Percentiles rank a stretch among this genome's conserved stretches.
Conservation (phyloP, 371 early-diverging fungal genomes). For the Mucor racemosus region DNA sequence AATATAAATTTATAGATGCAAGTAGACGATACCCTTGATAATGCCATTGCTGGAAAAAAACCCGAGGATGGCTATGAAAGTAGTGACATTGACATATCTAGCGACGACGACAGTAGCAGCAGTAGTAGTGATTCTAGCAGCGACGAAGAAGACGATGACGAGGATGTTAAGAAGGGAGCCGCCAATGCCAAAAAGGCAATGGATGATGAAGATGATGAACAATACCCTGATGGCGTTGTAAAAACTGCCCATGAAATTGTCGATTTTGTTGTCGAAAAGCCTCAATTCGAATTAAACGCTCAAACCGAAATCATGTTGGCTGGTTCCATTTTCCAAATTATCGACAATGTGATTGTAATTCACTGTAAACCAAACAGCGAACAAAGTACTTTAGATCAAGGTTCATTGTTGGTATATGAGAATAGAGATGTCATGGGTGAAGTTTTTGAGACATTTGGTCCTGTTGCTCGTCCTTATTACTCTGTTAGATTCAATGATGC, state of each 20-base stretch:
- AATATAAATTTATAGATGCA: background rate
- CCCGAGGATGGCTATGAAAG: constrained; percentile 35
- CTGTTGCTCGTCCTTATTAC: constrained; percentile 83
- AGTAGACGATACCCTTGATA: constrained; percentile 28
- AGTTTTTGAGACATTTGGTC: constrained; percentile 95
- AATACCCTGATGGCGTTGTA: constrained; percentile 19
- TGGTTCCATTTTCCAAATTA: constrained; percentile 73
- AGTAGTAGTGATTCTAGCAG: constrained; percentile 15
- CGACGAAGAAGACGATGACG: constrained; percentile 23
- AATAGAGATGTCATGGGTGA: constrained; percentile 77
- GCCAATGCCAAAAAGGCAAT: background rate
- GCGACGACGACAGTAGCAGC: constrained; percentile 14
- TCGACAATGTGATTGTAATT: constrained; percentile 81
- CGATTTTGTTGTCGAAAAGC: constrained; percentile 59
- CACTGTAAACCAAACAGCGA: constrained; percentile 57
- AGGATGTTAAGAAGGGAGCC: background rate
- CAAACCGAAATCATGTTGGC: constrained; percentile 58
- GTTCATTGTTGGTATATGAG: constrained; percentile 71
- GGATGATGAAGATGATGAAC: constrained; percentile 29
- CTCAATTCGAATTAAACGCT: constrained; percentile 63
- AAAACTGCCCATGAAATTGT: constrained; percentile 65
- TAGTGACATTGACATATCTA: constrained; percentile 43
- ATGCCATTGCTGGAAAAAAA: constrained; percentile 30
- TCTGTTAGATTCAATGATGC: constrained; percentile 74
- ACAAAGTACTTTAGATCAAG: constrained; percentile 74